Percentiles rank a stretch among this genome's conserved stretches.
These are phyloP conservation scores for Populus simonii DNA, from an alignment of 345 rosid species.

Conservation along the genomic window DNA sequence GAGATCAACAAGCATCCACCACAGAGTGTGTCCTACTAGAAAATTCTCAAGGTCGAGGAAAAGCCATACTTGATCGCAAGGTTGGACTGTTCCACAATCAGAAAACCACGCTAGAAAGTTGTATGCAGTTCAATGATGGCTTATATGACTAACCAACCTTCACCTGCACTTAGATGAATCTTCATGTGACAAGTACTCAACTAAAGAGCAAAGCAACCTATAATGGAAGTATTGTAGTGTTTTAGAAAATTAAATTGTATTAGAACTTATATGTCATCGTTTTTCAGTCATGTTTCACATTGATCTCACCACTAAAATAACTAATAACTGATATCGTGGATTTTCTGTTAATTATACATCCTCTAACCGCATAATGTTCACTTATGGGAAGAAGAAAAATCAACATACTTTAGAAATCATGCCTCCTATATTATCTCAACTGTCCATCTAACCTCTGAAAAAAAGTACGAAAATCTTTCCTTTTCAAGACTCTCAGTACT, in stretches of 20 bases:
- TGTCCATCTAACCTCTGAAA: background rate
- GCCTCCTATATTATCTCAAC: background rate
- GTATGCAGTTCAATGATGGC: background rate
- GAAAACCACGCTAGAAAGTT: background rate
- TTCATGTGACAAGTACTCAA: background rate
- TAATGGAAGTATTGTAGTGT: background rate
- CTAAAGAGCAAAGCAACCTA: background rate
- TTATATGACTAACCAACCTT: background rate
- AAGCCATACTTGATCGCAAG: background rate
- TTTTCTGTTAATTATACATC: background rate
- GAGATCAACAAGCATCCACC: background rate
- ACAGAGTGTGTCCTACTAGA: background rate
- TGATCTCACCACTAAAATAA: background rate
- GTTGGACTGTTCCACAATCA: background rate
- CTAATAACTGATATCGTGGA: background rate
- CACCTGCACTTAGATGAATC: background rate
- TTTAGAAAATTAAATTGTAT: background rate
- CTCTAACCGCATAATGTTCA: too few species aligned
- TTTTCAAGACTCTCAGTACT: background rate
- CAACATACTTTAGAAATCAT: background rate
- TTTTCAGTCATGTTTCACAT: background rate
- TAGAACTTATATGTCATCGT: background rate
- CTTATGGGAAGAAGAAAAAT: background rate
- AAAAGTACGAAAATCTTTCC: background rate
- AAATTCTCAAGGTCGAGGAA: background rate